These are phyloP conservation scores for Sanghuangporus baumii DNA, from an alignment of 1,284 basidiomycete genomes.

Conservation along the genomic window DNA sequence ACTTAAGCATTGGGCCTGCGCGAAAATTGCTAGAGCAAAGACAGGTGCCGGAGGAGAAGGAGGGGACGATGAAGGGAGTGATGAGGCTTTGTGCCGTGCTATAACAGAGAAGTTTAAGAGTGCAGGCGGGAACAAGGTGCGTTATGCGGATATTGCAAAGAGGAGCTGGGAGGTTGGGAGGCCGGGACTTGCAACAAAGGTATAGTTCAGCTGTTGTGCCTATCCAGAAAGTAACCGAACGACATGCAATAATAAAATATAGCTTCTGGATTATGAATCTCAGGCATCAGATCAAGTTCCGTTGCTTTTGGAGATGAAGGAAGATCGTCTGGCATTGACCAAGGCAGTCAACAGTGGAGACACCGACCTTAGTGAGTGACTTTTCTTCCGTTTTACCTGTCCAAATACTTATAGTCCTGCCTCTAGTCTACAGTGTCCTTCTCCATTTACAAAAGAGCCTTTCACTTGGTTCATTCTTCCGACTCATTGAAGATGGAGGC, in stretches of 20 bases:
- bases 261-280: slow-evolving; percentile 91
- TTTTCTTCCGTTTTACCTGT: not conserved
- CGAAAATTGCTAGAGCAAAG: slow-evolving; percentile 78
- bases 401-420: not conserved
- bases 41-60: slow-evolving; percentile 48
- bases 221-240: not conserved
- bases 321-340: slow-evolving; percentile 81
- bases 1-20: slow-evolving; percentile 93
- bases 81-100: slow-evolving; percentile 72
- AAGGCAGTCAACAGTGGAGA: slow-evolving; percentile 96
- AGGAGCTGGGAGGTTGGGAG: slow-evolving; percentile 92
- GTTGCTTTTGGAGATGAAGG: slow-evolving; percentile 88
- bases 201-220: slow-evolving; percentile 26
- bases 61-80: slow-evolving; percentile 48
- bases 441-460: slow-evolving; percentile 80
- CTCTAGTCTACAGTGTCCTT: slow-evolving; percentile 83
- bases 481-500: slow-evolving; percentile 86
- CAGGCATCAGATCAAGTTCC: slow-evolving; percentile 92
- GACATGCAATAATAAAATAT: not conserved
- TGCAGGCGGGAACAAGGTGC: slow-evolving; percentile 67
- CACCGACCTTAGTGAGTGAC: slow-evolving; percentile 78
- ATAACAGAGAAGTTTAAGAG: slow-evolving; percentile 87
- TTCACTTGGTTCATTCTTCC: slow-evolving; percentile 90
- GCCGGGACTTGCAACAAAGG: slow-evolving; percentile 82
- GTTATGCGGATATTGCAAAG: slow-evolving; percentile 93